Conservation (phyloP, 139 green algal genomes). For the Haematococcus lacustris region DNA sequence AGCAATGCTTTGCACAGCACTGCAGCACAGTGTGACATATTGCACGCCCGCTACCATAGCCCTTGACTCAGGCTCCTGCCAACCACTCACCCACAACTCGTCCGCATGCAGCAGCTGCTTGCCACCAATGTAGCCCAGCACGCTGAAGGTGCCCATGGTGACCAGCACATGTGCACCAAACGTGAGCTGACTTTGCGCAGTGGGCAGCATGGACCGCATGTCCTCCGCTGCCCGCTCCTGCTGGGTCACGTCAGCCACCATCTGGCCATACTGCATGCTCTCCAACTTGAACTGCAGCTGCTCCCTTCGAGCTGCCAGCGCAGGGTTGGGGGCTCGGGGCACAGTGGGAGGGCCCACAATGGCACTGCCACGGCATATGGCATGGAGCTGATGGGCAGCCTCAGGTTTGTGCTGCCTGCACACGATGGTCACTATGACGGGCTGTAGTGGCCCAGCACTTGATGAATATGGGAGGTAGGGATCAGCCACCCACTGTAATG, state of each 20-base stretch:
- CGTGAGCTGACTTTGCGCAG: constrained; percentile 53
- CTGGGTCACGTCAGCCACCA: constrained; percentile 34
- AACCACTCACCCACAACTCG: constrained; percentile 35
- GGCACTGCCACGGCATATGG: too few relatives aligned
- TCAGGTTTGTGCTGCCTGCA: too few relatives aligned
- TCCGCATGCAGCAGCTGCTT: constrained; percentile 7
- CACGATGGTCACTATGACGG: too few relatives aligned
- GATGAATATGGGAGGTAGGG: too few relatives aligned
- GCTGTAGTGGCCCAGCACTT: too few relatives aligned
- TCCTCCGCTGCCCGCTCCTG: constrained; percentile 28
- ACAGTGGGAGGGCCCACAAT: too few relatives aligned
- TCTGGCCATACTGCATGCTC: constrained; percentile 35
- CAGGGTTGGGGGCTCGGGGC: constrained; percentile 23
- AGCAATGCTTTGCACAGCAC: too few relatives aligned
- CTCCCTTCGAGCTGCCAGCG: constrained; percentile 43
- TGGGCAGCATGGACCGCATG: constrained; percentile 32
- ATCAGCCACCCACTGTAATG: too few relatives aligned
- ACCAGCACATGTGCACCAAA: constrained; percentile 72
- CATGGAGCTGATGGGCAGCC: too few relatives aligned
- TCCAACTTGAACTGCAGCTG: constrained; percentile 42
- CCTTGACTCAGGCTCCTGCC: too few relatives aligned
- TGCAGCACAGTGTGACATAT: too few relatives aligned
- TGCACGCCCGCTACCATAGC: too few relatives aligned
- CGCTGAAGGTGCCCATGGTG: constrained; percentile 72
- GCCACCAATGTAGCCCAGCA: constrained; percentile 49